Base-by-base conservation (phyloP, 2,329 filamentous ascomycete species). In the Talaromyces sp. region DNA sequence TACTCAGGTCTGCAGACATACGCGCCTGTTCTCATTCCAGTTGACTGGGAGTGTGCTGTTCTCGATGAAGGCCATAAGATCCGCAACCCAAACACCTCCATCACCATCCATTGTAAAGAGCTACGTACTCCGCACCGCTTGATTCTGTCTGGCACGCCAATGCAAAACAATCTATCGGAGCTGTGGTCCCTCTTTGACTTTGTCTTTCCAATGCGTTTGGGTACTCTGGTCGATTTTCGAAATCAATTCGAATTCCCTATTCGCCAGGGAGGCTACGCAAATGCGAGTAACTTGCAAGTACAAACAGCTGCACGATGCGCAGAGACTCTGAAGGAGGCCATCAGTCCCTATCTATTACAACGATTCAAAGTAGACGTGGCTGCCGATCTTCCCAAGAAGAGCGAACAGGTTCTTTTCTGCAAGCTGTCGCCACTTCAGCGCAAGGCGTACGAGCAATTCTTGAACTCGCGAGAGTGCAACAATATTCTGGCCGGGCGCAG, bases 11-110 rank as follows among this genome's bases (percentile, higher is more conserved):
- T 99, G n/a, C 92, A 97, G 69, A 94, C 91, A 0, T 97, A 97
- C 66, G 86, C 89, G 0, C 87, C 93, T 55, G 82, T 93, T 35
- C 78, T 99, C 24, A 87, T 95, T 35, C 87, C 88, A 0, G 85
- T 92, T 0, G 84, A 94, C 63, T 99, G 94, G 94, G 91, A 88
- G 21, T 97, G 95, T 72, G 92, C 92, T 11, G 90, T 97, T 11
- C 83, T 99, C 5, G 94, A 99, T 62, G 94, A 99, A 79, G 94
- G 95, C 3, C 95, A 99, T 77, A 97, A 97, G 74, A 99, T 99
- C 67, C 88, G 94, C 43, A 99, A 99, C 67, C 94, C 94, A 0
- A 95, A 97, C 68, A 92, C 94, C 0, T 88, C 90, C 7, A 94
- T 99, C 64, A 97, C 95, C 0, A 90, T 97, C 57, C 90, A 92